Conservation (phyloP, 208 protist genomes). For the Acanthamoeba lenticulata region DNA sequence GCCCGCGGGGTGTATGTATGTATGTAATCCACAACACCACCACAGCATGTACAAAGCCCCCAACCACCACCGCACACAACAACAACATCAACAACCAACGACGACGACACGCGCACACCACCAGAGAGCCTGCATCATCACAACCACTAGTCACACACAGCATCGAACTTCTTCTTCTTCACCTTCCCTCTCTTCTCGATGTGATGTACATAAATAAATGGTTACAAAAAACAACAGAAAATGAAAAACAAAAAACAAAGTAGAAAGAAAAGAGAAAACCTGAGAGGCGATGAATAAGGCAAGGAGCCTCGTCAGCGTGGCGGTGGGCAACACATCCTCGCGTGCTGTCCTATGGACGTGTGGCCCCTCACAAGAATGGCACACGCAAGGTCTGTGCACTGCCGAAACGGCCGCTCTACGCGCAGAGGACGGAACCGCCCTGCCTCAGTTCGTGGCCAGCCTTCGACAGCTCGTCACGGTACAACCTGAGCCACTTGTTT, state of each 20-base stretch:
- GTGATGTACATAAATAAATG: no score
- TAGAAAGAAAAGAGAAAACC: not conserved
- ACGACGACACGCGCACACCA: no score
- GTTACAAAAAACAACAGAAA: no score
- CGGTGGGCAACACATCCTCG: not conserved
- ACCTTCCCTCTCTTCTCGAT: no score
- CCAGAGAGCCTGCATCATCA: no score
- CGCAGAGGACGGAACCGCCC: not conserved
- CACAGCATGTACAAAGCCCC: not conserved
- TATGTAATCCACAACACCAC: not conserved
- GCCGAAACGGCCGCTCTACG: not conserved
- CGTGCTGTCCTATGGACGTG: not conserved
- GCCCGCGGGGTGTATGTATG: not conserved
- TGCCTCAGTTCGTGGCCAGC: not conserved
- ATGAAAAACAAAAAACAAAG: not conserved
- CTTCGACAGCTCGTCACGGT: not conserved
- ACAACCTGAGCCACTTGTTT: not conserved
- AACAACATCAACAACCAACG: no score
- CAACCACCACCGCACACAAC: no score
- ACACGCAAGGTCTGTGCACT: not conserved
- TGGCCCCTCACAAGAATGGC: not conserved
- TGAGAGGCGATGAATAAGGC: not conserved
- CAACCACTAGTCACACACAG: no score
- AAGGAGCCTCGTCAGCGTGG: not conserved
- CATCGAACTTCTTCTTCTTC: no score